Percentiles rank a stretch among this genome's conserved stretches.
Conservation (phyloP, 106 monocot genomes). For the Xerophyta viscosa region DNA sequence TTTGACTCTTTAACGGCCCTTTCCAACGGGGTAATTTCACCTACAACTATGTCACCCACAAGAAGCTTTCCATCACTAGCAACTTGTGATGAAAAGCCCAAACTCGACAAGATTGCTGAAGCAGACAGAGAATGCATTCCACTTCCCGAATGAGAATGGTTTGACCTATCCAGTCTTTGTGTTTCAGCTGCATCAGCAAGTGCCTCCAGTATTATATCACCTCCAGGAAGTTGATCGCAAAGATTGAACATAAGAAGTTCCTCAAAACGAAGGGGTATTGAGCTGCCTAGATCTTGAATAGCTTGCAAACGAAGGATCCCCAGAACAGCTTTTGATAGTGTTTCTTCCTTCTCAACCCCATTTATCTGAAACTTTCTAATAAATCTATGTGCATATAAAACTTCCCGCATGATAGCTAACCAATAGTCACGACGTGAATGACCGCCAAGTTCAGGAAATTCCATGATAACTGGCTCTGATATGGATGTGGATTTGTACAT, state of each 20-base stretch:
- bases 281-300: slow-evolving; percentile 51
- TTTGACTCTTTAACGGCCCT: slow-evolving; percentile 54
- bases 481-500: no score
- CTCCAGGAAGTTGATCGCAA: slow-evolving; percentile 84
- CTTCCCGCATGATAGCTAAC: slow-evolving; percentile 77
- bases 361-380: slow-evolving; percentile 57
- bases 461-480: no score
- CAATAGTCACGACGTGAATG: slow-evolving; percentile 95
- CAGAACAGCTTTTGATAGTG: slow-evolving; percentile 63
- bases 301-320: no score
- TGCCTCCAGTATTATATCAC: slow-evolving; percentile 81
- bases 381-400: slow-evolving; percentile 69
- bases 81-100: slow-evolving; percentile 41
- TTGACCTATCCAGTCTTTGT: slow-evolving; percentile 27
- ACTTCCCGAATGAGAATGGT: slow-evolving; percentile 15
- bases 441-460: slow-evolving; percentile 81
- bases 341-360: slow-evolving; percentile 68
- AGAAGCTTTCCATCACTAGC: slow-evolving; percentile 42
- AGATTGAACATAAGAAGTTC: slow-evolving; percentile 86
- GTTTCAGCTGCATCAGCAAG: slow-evolving; percentile 44
- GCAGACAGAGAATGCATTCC: slow-evolving; percentile 69
- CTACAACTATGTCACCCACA: no score
- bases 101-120: slow-evolving; percentile 49
- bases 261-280: slow-evolving; percentile 37
- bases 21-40: slow-evolving; percentile 58